Conservation (phyloP, 306 rosid genomes). For the Urtica urens region DNA sequence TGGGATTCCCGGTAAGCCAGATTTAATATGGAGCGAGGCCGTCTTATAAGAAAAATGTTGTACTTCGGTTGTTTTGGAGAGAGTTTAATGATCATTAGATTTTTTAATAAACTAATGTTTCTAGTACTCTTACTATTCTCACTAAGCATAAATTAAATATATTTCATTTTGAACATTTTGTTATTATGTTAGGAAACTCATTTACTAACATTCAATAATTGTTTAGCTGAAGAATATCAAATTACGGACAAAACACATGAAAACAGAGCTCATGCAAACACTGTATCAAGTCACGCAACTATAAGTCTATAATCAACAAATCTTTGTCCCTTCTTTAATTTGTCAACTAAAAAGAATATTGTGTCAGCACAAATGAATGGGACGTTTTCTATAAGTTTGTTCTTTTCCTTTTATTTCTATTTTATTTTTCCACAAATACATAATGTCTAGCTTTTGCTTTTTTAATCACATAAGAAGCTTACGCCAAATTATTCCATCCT, state of each 20-base stretch:
- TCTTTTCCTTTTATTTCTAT: neutral
- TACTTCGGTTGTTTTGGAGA: too few species aligned
- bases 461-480: neutral
- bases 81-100: too few species aligned
- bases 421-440: neutral
- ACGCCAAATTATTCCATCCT: too few species aligned
- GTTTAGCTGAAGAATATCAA: neutral
- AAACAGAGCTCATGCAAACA: neutral
- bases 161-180: too few species aligned
- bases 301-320: slow-evolving; percentile 1
- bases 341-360: slow-evolving; percentile 7
- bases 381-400: neutral
- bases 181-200: too few species aligned
- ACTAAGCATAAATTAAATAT: too few species aligned
- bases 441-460: neutral
- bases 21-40: too few species aligned
- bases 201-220: neutral
- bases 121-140: too few species aligned
- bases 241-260: neutral
- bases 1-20: too few species aligned
- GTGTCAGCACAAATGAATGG: slow-evolving; percentile 6
- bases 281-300: neutral
- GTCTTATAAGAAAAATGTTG: too few species aligned
- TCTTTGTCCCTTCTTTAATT: neutral
- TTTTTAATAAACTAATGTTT: too few species aligned